These are phyloP conservation scores for Wickerhamiella brachini DNA, from an alignment of 805 yeast species.

Conservation along the genomic window DNA sequence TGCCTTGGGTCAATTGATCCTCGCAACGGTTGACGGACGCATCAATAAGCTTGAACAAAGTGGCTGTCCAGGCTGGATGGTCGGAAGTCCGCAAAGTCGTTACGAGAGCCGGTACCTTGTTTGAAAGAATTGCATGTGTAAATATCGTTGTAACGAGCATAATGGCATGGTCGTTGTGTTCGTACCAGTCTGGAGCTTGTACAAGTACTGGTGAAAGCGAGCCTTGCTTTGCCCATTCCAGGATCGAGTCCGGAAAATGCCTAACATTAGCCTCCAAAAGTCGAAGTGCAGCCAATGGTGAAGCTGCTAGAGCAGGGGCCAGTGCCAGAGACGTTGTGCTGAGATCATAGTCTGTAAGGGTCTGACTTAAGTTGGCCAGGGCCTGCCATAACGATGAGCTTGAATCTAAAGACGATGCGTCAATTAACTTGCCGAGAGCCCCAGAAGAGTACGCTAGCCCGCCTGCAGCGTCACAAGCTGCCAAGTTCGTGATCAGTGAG, in stretches of 20 bases:
- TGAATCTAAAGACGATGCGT: not conserved
- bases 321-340: not conserved
- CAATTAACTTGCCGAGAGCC: not conserved
- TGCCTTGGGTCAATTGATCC: not conserved
- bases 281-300: not conserved
- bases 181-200: not conserved
- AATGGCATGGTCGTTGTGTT: not conserved
- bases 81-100: too few relatives aligned
- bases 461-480: constrained; percentile 5
- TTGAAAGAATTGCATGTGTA: not conserved
- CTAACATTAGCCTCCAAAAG: constrained; percentile 1
- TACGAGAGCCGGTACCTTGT: not conserved
- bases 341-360: not conserved
- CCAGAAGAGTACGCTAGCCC: constrained; percentile 1
- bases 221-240: not conserved
- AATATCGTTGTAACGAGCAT: not conserved
- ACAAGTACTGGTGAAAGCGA: not conserved
- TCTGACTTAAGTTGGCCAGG: constrained; percentile 5
- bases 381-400: constrained; percentile 2
- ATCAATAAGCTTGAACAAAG: constrained; percentile 4
- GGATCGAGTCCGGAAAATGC: not conserved
- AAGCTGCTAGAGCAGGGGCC: not conserved
- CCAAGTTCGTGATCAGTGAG: constrained; percentile 4
- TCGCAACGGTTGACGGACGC: not conserved
- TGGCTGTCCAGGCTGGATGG: not conserved